These are phyloP conservation scores for Mediolabrus comicus DNA, from an alignment of 108 stramenopile genomes.

Conservation along the genomic window DNA sequence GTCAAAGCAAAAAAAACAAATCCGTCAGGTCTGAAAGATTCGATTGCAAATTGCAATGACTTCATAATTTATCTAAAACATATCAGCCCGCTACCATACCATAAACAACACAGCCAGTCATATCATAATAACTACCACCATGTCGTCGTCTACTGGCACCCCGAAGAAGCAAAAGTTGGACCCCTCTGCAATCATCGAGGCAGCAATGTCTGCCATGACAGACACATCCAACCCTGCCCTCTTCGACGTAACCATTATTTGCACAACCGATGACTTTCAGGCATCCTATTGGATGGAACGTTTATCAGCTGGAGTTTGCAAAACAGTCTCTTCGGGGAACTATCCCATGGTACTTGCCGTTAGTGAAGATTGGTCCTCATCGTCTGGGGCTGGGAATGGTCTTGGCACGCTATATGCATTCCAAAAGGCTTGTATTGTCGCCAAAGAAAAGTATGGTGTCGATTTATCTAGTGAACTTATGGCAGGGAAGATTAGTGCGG, in stretches of 20 bases:
- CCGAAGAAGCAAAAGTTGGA: conserved; percentile 14
- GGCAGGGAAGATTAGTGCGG: conserved; percentile 73
- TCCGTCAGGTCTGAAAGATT: too few relatives aligned
- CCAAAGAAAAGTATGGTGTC: conserved; percentile 57
- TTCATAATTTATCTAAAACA: too few relatives aligned
- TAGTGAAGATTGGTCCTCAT: conserved; percentile 89
- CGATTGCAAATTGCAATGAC: too few relatives aligned
- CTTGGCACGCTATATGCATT: conserved; percentile 95
- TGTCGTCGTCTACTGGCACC: conserved; percentile 14
- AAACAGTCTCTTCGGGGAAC: background rate
- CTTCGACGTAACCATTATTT: conserved; percentile 96
- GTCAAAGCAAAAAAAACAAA: too few relatives aligned
- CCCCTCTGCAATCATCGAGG: conserved; percentile 51
- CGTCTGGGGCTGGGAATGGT: conserved; percentile 94
- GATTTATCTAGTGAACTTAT: conserved; percentile 59
- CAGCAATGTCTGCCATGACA: conserved; percentile 80
- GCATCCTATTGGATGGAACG: conserved; percentile 97
- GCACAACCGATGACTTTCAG: conserved; percentile 93
- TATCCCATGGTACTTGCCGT: conserved; percentile 93
- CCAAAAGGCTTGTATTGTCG: conserved; percentile 85
- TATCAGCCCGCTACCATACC: too few relatives aligned
- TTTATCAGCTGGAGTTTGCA: conserved; percentile 67
- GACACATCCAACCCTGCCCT: conserved; percentile 44
- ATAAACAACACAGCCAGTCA: background rate
- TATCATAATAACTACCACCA: background rate